Evolutionary conservation across 1,139 yeast genomes (phyloP).

Genomic region (Debaryomyces subglobosus): DNA sequence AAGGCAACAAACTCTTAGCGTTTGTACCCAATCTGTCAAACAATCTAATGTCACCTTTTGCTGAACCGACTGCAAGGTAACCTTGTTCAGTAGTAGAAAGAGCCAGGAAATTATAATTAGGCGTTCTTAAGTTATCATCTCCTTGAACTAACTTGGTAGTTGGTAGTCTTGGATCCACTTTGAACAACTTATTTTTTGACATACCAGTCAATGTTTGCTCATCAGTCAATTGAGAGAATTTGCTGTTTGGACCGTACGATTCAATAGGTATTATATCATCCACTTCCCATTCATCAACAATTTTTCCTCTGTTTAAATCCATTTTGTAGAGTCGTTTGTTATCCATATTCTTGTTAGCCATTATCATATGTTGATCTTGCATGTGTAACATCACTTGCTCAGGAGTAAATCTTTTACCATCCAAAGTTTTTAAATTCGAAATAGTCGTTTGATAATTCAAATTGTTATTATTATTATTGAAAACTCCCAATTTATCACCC

Average conservation of each 20-base stretch:
- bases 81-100: conserved; percentile 77
- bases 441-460: conserved; percentile 71
- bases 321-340: conserved; percentile 56
- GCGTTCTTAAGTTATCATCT: conserved; percentile 47
- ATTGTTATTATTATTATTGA: conserved; percentile 57
- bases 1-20: conserved; percentile 80
- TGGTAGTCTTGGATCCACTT: conserved; percentile 74
- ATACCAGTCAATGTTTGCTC: conserved; percentile 78
- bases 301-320: conserved; percentile 78
- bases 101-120: conserved; percentile 60
- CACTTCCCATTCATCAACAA: conserved; percentile 81
- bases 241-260: conserved; percentile 67
- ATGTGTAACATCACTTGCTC: conserved; percentile 72
- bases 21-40: conserved; percentile 70
- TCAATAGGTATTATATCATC: conserved; percentile 48
- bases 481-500: conserved; percentile 80
- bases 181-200: conserved; percentile 64
- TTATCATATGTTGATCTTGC: conserved; percentile 67
- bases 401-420: conserved; percentile 62
- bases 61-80: conserved; percentile 72
- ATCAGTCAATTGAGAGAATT: conserved; percentile 70
- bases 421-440: conserved; percentile 54
- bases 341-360: conserved; percentile 54
- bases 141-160: conserved; percentile 58
- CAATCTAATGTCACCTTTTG: conserved; percentile 73